These are phyloP conservation scores for Clavariopsis aquatica DNA, from an alignment of 495 filamentous ascomycete species.

Conservation along the genomic window DNA sequence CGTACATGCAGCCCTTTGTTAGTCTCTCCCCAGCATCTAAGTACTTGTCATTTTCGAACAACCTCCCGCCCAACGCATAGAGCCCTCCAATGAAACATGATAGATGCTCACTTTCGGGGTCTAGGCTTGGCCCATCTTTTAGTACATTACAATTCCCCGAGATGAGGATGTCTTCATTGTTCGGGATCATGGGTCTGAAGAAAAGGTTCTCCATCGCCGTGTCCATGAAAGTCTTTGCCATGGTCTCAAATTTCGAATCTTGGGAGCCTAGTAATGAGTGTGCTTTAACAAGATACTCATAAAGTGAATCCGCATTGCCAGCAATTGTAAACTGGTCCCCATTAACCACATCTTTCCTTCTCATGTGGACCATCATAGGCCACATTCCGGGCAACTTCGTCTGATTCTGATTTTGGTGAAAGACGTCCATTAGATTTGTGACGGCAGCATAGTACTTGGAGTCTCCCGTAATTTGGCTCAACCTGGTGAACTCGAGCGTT, in stretches of 20 bases:
- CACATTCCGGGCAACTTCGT: slow-evolving; percentile 47
- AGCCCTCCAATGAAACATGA: slow-evolving; percentile 65
- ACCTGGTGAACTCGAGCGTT: slow-evolving; percentile 44
- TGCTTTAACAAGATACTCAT: slow-evolving; percentile 51
- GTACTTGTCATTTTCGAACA: slow-evolving; percentile 59
- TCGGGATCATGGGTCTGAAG: slow-evolving; percentile 45
- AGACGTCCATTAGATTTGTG: slow-evolving; percentile 38
- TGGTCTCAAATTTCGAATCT: slow-evolving; percentile 36
- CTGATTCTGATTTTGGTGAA: slow-evolving; percentile 43
- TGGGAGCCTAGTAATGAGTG: slow-evolving; percentile 50
- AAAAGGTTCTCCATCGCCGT: slow-evolving; percentile 43
- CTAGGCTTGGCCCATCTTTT: slow-evolving; percentile 36
- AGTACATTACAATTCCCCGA: slow-evolving; percentile 41
- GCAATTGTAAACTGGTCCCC: slow-evolving; percentile 44
- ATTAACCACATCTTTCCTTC: slow-evolving; percentile 48
- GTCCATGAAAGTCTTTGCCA: slow-evolving; percentile 42
- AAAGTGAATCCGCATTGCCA: slow-evolving; percentile 45
- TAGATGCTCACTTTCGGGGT: slow-evolving; percentile 56
- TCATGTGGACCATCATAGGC: slow-evolving; percentile 44
- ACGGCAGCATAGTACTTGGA: slow-evolving; percentile 45
- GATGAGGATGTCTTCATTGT: slow-evolving; percentile 44
- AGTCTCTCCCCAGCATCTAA: slow-evolving; percentile 57
- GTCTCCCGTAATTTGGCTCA: slow-evolving; percentile 45
- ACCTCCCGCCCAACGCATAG: slow-evolving; percentile 60
- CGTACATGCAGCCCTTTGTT: slow-evolving; percentile 62